Percentiles rank a stretch among this genome's conserved stretches.
Conservation (phyloP, 306 rosid species). For the Morella rubra region DNA sequence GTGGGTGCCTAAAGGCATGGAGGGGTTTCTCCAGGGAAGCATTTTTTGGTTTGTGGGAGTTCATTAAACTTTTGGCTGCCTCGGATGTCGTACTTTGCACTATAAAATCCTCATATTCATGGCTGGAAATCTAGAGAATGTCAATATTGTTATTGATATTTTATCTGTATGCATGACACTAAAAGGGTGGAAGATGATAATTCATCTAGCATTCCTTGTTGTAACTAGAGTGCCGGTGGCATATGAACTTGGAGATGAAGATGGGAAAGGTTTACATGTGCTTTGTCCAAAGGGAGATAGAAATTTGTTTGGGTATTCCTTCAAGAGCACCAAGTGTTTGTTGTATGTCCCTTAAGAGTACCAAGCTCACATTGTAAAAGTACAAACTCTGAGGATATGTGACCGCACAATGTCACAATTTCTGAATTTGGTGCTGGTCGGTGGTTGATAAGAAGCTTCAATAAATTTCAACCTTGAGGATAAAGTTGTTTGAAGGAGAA, state of each 20-base stretch:
- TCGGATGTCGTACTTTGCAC: slow-evolving; percentile 87
- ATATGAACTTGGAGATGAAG: slow-evolving; percentile 83
- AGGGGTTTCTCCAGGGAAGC: slow-evolving; percentile 73
- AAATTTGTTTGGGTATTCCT: too few relatives aligned
- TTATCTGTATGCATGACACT: slow-evolving; percentile 76
- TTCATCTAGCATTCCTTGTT: slow-evolving; percentile 74
- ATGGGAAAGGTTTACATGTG: slow-evolving; percentile 42
- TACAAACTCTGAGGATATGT: too few relatives aligned
- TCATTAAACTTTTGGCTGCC: slow-evolving; percentile 61
- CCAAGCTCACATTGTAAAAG: fast-evolving
- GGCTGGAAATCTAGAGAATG: slow-evolving; percentile 71
- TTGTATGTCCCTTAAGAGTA: fast-evolving
- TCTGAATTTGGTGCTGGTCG: too few relatives aligned
- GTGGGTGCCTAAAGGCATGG: slow-evolving; percentile 77
- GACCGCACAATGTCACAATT: too few relatives aligned
- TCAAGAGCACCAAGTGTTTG: too few relatives aligned
- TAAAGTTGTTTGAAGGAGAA: too few relatives aligned
- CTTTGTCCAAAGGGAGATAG: too few relatives aligned
- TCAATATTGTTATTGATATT: slow-evolving; percentile 76
- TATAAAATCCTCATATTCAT: slow-evolving; percentile 66
- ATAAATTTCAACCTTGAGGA: too few relatives aligned
- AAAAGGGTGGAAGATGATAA: slow-evolving; percentile 76
- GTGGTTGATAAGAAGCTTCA: too few relatives aligned
- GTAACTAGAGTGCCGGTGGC: slow-evolving; percentile 86
- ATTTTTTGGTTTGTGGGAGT: slow-evolving; percentile 79